Evolutionary conservation across 2,329 filamentous ascomycete genomes (phyloP), one percentile per base, ranked within the genome.

Genomic region (Monosporascus sp.): DNA sequence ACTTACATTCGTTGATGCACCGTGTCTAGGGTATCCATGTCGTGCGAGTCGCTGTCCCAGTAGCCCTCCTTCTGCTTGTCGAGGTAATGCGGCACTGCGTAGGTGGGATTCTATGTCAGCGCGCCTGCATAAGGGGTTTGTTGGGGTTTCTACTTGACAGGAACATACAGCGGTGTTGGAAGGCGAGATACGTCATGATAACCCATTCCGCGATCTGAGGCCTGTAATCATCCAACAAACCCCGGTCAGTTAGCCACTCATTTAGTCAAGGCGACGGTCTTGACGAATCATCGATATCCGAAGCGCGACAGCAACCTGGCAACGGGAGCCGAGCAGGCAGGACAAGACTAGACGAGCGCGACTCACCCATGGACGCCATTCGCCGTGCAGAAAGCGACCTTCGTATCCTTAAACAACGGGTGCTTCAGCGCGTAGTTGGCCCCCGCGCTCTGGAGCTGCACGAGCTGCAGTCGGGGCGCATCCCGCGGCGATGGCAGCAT

Each of bases 121-220:
- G 17, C 45, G 31, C 8, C 49, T 31, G 14, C 31, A 27, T n/a
- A 25, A 39, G n/a, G 22, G 11, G 24, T 31, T 1, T 34, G 18
- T 14, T 2, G n/a, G n/a, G 18, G 20, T 17, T 5, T 9, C 7
- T 8, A 1, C 25, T 24, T 15, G 24, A 17, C 6, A 34, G 20
- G 9, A 8, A 67, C 75, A 55, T 61, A 79, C 78, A 62, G 2
- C 65, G 62, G 52, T 80, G 78, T 56, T 80, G 74, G 48, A 74
- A 71, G 0, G 76, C 70, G 2, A 82, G 65, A 58, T 74, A 82
- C 0, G 77, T 81, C 22, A 70, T 65, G 24, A 82, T 74, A 6
- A 82, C 71, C 80, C 80, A 83, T 63, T 83, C 80, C 0, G 79
- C 68, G 55, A 82, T 83, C 58, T 82, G 79, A 2, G 79, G 79